phyloP scores from a whole-genome alignment of 78 protist genomes.

The Chrysochromulina tobinii region DNA sequence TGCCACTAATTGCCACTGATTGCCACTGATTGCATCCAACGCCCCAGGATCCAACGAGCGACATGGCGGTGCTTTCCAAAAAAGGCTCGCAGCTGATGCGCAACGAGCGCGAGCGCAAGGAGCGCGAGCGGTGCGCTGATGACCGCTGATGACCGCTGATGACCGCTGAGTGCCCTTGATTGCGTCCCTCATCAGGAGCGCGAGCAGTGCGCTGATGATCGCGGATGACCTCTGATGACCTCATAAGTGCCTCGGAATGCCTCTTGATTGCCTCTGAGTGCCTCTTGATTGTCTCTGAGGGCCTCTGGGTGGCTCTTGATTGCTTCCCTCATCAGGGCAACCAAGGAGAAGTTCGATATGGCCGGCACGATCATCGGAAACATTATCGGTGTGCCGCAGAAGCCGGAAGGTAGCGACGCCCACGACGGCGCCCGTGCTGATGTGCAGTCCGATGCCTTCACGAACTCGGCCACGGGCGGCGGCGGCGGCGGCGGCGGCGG shows the following conservation, averaged over 20 bases:
- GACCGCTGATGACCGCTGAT: too few species aligned
- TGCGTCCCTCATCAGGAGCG: too few species aligned
- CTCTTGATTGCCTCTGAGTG: neutral
- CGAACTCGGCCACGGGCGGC: neutral
- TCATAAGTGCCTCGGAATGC: too few species aligned
- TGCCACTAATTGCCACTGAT: too few species aligned
- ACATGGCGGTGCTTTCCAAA: conserved; percentile 73
- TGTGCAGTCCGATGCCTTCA: neutral
- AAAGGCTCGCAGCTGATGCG: conserved; percentile 13
- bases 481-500: neutral
- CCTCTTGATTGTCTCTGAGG: conserved; percentile 6
- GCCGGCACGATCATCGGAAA: neutral
- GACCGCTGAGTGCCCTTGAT: too few species aligned
- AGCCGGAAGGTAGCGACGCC: too few species aligned
- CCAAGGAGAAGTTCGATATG: conserved; percentile 1
- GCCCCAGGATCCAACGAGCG: conserved; percentile 82
- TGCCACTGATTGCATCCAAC: too few species aligned
- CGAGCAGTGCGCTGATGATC: neutral
- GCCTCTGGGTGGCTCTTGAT: neutral
- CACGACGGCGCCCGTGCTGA: neutral
- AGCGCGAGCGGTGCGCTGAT: neutral
- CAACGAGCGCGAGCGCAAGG: conserved; percentile 30
- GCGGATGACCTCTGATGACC: too few species aligned
- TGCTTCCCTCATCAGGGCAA: neutral
- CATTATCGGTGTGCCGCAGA: neutral